Evolutionary conservation across 2,329 filamentous ascomycete species (phyloP), one percentile per base, ranked within the genome.

Genomic region (Neopestalotiopsis rosae): DNA sequence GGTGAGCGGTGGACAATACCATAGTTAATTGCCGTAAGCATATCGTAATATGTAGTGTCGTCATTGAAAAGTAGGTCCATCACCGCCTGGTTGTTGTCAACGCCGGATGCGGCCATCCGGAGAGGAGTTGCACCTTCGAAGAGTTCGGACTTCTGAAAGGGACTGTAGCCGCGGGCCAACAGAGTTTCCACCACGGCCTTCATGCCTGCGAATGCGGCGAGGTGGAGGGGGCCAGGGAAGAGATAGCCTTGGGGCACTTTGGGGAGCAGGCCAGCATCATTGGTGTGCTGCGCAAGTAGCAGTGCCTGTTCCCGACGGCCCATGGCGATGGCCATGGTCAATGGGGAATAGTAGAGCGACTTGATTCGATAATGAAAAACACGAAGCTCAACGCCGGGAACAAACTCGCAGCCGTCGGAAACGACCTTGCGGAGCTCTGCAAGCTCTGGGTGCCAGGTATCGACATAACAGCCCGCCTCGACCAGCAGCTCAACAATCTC

Each of bases 171-270:
- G 38, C 56, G 65, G n/a, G 40, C 32, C 24, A 67, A 34, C n/a
- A 67, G 52, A 24, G 52, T 17, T 42, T n/a, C 28, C n/a, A 67
- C 65, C 9, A 67, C 65, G 20, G 10, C 52, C 9, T 52, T 20
- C 65, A 67, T 67, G 7, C 52, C 65, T 12, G 42, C 49, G 40
- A 67, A 67, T 10, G 40, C 34, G n/a, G 65, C 65, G 10, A 67
- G 56, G 20, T 67, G 65, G 3, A 67, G 56, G 52, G 17, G 14
- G 65, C 24, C 30, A 66, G 40, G 52, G 7, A 20, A 3, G n/a
- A 52, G 24, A 9, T 65, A 17, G 45, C 24, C 13, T 52, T 12
- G 13, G 42, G 4, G 2, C 13, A 52, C 6, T 4, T 30, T 20
- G 13, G 38, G 24, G 14, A 17, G 1, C 0, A 52, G 2, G 7